Base-by-base conservation (phyloP, 257 asterid genomes). In the Oldenlandia corymbosa region DNA sequence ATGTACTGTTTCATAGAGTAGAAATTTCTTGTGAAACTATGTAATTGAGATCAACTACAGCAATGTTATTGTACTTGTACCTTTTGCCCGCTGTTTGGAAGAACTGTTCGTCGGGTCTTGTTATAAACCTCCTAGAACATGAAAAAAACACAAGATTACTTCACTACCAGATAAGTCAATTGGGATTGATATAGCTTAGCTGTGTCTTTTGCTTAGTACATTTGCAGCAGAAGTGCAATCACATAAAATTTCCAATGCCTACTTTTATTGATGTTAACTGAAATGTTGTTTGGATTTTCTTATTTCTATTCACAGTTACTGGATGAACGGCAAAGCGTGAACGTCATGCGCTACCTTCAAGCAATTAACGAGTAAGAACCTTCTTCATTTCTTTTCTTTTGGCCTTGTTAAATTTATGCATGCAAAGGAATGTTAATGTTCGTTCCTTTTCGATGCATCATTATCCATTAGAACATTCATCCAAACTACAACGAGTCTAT, bases 311-410 rank as follows among this genome's bases (percentile, higher is more conserved):
- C 23, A 46, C 91, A 86, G 95, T 80, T 84, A 62, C 67, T 86
- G 81, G 82, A 80, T 10, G 87, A 84, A 80, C 76, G 84, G 68
- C 91, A 84, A 62, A 82, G 95, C 74, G 78, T 83, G 43, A 86
- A 86, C 24, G 86, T 86, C 61, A 69, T 84, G 70, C 84, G 95
- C 43, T 84, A 68, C 71, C 91, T 86, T 71, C 84, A 79, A 75
- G 91, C 95, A 54, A 73, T 86, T 24, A 84, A 80, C 24, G 84
- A 84, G 95, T 86, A 79, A n/a, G n/a, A 23, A 36, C 27, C 69
- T 64, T 61, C 55, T 31, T 46, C 24, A 58, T 46, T 60, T 63
- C 24, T 17, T 36, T 37, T 17, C 52, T 63, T 26, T 24, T 12
- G 9, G 41, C 63, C 21, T 46, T 36, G 31, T 12, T 26, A 24